Conservation (phyloP, 2,329 filamentous ascomycete genomes). For the Pestalotiopsis sp. region DNA sequence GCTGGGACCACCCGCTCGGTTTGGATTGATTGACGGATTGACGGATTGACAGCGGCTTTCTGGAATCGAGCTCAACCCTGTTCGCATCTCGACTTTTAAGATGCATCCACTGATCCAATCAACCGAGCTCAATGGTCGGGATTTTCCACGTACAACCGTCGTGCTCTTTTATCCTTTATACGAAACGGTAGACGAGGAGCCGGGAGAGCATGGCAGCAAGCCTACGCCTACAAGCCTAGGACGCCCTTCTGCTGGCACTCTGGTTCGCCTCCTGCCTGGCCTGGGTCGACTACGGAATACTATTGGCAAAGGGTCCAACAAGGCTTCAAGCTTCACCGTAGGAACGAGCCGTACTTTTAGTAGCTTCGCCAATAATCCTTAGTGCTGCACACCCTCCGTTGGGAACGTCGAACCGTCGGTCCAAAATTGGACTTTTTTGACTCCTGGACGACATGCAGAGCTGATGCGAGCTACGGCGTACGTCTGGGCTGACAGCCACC, state of each 20-base stretch:
- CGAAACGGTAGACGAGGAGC: not conserved
- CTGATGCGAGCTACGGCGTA: not conserved
- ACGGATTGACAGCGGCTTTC: slow-evolving; percentile 7
- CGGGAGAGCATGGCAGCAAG: not conserved
- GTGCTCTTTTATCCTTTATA: not conserved
- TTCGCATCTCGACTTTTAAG: not conserved
- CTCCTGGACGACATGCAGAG: not conserved
- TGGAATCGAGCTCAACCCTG: slow-evolving; percentile 4
- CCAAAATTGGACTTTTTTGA: not conserved
- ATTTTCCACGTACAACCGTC: not conserved
- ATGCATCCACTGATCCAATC: not conserved
- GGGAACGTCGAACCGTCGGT: not conserved
- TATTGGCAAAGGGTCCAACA: not conserved
- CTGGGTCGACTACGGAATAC: not conserved
- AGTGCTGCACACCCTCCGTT: not conserved
- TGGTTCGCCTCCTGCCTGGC: not conserved
- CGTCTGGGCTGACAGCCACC: not conserved
- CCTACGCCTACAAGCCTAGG: not conserved
- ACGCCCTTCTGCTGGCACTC: not conserved
- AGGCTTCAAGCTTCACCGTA: not conserved
- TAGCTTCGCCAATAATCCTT: not conserved
- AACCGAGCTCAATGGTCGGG: not conserved
- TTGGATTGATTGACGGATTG: not conserved
- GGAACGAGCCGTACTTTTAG: slow-evolving; percentile 2
- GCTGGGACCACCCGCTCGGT: not conserved